Evolutionary conservation across 805 yeast genomes (phyloP).

Genomic region (Metschnikowia aberdeeniae): DNA sequence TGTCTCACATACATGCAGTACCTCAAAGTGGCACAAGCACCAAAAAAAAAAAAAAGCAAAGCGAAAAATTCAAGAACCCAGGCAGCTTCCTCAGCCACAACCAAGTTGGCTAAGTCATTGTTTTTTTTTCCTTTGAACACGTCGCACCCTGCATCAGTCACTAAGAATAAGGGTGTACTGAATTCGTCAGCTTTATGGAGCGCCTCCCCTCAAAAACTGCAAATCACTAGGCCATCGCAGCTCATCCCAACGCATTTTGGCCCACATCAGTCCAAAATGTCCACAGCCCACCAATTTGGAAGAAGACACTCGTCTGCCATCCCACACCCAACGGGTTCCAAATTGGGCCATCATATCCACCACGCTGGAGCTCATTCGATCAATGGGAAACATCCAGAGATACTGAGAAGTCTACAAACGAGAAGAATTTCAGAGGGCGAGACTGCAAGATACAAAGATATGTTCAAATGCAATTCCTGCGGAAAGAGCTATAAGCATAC

Average conservation of each 20-base stretch:
- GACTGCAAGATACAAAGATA: constrained; percentile 78
- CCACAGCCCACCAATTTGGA: constrained; percentile 12
- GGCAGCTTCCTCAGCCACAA: neutral
- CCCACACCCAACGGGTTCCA: constrained; percentile 15
- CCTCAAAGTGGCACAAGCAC: neutral
- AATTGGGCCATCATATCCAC: constrained; percentile 10
- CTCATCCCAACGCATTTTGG: constrained; percentile 3
- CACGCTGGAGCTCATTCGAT: constrained; percentile 9
- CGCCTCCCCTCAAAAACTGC: neutral
- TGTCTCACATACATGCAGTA: constrained; percentile 2
- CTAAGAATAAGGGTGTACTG: neutral
- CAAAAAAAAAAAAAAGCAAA: constrained; percentile 2
- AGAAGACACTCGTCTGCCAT: constrained; percentile 19
- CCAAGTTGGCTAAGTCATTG: neutral
- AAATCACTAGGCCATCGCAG: constrained; percentile 1
- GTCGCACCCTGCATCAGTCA: neutral
- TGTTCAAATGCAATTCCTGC: constrained; percentile 82
- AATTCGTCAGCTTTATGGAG: neutral
- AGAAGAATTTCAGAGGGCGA: constrained; percentile 84
- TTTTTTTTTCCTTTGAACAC: neutral
- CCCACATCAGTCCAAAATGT: neutral
- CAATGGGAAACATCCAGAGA: constrained; percentile 5
- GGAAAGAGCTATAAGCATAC: constrained; percentile 90
- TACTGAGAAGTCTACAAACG: constrained; percentile 10
- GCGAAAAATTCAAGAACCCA: constrained; percentile 1